Conservation (phyloP, 306 rosid species). For the Fragaria vesca region DNA sequence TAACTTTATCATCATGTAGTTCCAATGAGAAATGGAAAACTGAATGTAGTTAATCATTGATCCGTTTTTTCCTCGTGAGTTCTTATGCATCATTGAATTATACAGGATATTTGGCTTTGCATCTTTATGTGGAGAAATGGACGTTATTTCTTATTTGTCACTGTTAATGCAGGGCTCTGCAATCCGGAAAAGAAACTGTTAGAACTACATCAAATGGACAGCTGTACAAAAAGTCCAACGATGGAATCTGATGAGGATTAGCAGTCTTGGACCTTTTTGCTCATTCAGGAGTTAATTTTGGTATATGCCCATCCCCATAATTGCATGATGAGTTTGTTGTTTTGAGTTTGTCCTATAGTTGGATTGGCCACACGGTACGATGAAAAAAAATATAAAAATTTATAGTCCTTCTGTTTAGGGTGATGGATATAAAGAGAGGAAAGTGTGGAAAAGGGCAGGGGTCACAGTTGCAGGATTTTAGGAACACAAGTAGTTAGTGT, state of each 20-base stretch:
- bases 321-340: constrained; percentile 3
- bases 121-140: neutral
- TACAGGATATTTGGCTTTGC: neutral
- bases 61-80: neutral
- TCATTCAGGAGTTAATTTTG: constrained; percentile 23
- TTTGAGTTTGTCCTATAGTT: neutral
- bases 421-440: neutral
- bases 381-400: neutral
- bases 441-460: neutral
- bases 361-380: neutral
- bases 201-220: constrained; percentile 80
- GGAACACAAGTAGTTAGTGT: constrained; percentile 26
- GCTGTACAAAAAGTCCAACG: constrained; percentile 74
- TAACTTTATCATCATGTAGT: neutral
- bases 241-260: constrained; percentile 51
- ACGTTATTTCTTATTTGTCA: constrained; percentile 7
- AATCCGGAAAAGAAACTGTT: constrained; percentile 73
- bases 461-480: constrained; percentile 13
- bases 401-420: neutral
- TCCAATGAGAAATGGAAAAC: neutral
- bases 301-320: constrained; percentile 18
- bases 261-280: neutral
- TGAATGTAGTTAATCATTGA: neutral
- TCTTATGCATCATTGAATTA: neutral
- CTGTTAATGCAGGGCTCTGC: constrained; percentile 70